phyloP scores from a whole-genome alignment of 2,329 filamentous ascomycete genomes.

The Pseudogymnoascus verrucosus region DNA sequence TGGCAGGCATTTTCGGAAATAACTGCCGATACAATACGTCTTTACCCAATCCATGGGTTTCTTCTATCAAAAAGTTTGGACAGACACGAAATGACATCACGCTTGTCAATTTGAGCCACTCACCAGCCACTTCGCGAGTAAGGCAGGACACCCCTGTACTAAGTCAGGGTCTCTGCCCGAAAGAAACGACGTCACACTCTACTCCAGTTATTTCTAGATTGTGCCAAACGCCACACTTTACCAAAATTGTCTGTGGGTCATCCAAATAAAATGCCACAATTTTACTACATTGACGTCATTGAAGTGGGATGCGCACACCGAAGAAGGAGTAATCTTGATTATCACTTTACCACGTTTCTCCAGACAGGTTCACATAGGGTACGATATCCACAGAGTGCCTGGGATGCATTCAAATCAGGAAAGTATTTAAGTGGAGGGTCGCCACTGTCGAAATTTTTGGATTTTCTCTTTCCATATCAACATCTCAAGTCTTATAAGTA shows the following conservation, averaged over 20 bases:
- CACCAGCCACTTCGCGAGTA: constrained; percentile 1
- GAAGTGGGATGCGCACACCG: not conserved
- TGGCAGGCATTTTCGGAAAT: not conserved
- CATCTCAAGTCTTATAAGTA: not conserved
- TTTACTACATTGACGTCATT: constrained; percentile 6
- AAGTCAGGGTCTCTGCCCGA: not conserved
- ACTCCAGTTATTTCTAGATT: not conserved
- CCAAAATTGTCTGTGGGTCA: not conserved
- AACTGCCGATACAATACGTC: not conserved
- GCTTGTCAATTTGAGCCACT: not conserved
- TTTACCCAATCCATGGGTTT: not conserved
- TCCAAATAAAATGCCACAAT: not conserved
- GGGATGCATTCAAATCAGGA: not conserved
- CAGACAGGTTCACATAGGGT: constrained; percentile 4
- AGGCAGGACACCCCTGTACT: not conserved
- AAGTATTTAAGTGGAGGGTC: not conserved
- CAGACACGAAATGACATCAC: constrained; percentile 1
- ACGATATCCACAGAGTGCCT: not conserved
- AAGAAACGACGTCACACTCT: not conserved
- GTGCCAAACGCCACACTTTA: constrained; percentile 4
- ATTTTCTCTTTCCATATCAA: constrained; percentile 5
- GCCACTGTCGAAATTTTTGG: not conserved
- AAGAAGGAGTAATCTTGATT: not conserved
- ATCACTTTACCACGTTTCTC: not conserved
- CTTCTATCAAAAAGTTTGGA: not conserved